Evolutionary conservation across 2,329 filamentous ascomycete genomes (phyloP).

Genomic region (Alternaria dauci): DNA sequence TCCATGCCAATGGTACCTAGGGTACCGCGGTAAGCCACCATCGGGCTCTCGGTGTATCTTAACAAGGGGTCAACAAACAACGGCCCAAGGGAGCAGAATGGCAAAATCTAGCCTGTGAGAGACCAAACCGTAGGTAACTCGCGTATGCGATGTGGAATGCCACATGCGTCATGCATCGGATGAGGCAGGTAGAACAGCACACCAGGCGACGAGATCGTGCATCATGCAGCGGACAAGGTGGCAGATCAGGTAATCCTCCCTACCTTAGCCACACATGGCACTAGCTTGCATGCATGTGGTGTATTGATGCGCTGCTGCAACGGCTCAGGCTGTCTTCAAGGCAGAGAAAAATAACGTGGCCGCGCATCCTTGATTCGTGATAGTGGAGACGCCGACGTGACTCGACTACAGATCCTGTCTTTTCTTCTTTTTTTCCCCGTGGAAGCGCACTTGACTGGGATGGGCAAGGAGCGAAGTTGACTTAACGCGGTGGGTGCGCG

Average conservation of each 20-base stretch:
- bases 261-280: not conserved
- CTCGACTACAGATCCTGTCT: slow-evolving; percentile 3
- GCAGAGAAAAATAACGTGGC: slow-evolving; percentile 11
- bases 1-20: slow-evolving; percentile 1
- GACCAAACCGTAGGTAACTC: not conserved
- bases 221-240: slow-evolving; percentile 5
- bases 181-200: slow-evolving; percentile 7
- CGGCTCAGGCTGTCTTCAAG: slow-evolving; percentile 18
- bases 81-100: slow-evolving; percentile 1
- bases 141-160: not conserved
- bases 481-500: not conserved
- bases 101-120: not conserved
- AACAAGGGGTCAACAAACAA: not conserved
- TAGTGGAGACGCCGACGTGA: not conserved
- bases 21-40: not conserved
- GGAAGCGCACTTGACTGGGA: not conserved
- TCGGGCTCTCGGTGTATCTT: not conserved
- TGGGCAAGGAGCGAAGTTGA: not conserved
- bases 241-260: not conserved
- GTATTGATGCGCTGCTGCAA: slow-evolving; percentile 1
- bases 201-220: slow-evolving; percentile 7
- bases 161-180: slow-evolving; percentile 3
- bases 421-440: not conserved
- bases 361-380: slow-evolving; percentile 1
- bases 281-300: slow-evolving; percentile 2